Evolutionary conservation across 2,329 filamentous ascomycete genomes (phyloP).

Genomic region (Ophiocordyceps camponoti-saundersi): DNA sequence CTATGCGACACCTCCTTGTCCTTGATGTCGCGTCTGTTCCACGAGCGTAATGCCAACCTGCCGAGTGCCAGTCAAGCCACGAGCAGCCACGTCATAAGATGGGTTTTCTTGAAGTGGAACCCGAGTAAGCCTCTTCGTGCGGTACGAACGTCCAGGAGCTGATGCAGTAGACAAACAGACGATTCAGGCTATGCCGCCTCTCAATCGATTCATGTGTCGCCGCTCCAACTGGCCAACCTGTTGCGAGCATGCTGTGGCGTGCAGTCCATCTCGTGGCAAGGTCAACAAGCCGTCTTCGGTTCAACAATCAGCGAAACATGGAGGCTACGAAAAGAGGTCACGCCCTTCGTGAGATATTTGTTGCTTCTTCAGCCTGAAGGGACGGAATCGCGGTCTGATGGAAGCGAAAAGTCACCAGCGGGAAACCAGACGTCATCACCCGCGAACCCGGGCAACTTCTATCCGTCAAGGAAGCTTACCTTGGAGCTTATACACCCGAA

Average conservation of each 20-base stretch:
- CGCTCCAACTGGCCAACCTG: slow-evolving; percentile 49
- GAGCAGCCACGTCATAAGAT: slow-evolving; percentile 57
- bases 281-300: slow-evolving; percentile 22
- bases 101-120: slow-evolving; percentile 71
- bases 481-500: slow-evolving; percentile 38
- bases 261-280: slow-evolving; percentile 13
- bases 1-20: slow-evolving; percentile 65
- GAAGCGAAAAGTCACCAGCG: slow-evolving; percentile 1
- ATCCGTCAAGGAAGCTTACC: slow-evolving; percentile 30
- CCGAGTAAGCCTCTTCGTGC: slow-evolving; percentile 44
- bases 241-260: slow-evolving; percentile 52
- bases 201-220: slow-evolving; percentile 44
- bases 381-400: background rate
- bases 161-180: slow-evolving; percentile 20
- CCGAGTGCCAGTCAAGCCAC: slow-evolving; percentile 51
- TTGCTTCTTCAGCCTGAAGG: slow-evolving; percentile 27
- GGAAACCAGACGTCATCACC: slow-evolving; percentile 5
- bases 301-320: slow-evolving; percentile 31
- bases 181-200: slow-evolving; percentile 52
- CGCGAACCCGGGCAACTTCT: slow-evolving; percentile 16
- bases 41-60: slow-evolving; percentile 47
- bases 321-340: slow-evolving; percentile 23
- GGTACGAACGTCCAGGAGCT: slow-evolving; percentile 35
- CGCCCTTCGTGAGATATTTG: slow-evolving; percentile 33
- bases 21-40: slow-evolving; percentile 54